These are phyloP conservation scores for Ophiostoma montium DNA, from an alignment of 2,329 filamentous ascomycete species.

Conservation along the genomic window DNA sequence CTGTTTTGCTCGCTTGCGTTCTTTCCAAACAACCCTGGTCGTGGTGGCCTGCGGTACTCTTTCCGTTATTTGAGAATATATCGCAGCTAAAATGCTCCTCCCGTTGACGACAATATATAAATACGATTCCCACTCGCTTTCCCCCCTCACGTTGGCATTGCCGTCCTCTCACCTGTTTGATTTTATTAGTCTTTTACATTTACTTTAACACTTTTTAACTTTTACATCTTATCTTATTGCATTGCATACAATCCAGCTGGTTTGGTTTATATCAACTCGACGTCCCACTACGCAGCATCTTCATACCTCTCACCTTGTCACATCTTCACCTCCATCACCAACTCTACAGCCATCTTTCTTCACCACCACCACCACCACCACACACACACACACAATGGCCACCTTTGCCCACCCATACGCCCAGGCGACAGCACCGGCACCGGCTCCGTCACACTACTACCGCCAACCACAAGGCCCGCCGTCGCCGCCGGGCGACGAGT, in stretches of 20 bases:
- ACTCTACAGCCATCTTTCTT: neutral
- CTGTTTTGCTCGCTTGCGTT: neutral
- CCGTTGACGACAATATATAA: slow-evolving; percentile 1
- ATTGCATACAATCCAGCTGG: slow-evolving; percentile 18
- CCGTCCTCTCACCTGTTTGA: slow-evolving; percentile 2
- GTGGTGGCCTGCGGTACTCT: neutral
- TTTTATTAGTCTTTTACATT: neutral
- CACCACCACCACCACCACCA: neutral
- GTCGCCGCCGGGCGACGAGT: slow-evolving; percentile 62
- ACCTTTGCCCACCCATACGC: neutral
- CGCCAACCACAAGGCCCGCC: slow-evolving; percentile 32
- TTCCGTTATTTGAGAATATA: neutral
- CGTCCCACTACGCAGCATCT: neutral
- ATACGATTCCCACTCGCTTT: neutral
- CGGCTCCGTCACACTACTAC: slow-evolving; percentile 6
- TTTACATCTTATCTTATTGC: slow-evolving; percentile 8
- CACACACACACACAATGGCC: neutral
- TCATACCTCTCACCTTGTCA: neutral
- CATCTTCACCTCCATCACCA: neutral
- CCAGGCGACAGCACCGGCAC: slow-evolving; percentile 11
- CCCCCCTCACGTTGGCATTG: neutral
- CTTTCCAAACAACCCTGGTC: neutral
- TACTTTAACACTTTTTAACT: slow-evolving; percentile 16
- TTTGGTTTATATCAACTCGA: slow-evolving; percentile 18
- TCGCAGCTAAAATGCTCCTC: no score